Evolutionary conservation across 345 rosid genomes (phyloP).

Genomic region (Lepidium didymum): DNA sequence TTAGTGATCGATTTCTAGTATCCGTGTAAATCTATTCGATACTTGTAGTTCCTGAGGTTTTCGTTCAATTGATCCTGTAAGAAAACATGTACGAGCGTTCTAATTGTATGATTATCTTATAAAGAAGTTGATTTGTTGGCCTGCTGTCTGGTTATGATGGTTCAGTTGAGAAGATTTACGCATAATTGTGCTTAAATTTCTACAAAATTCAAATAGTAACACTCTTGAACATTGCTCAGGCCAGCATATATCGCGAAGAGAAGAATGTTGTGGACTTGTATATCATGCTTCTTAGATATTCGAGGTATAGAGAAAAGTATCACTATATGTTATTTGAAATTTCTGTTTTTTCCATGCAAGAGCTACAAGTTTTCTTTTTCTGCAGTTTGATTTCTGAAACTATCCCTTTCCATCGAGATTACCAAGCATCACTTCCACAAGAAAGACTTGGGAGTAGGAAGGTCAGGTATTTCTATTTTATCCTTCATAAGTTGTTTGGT

Average conservation of each 20-base stretch:
- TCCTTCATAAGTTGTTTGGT: conserved; percentile 9
- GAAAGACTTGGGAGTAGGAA: conserved; percentile 56
- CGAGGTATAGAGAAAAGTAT: conserved; percentile 43
- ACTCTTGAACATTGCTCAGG: conserved; percentile 38
- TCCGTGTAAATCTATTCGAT: conserved; percentile 2
- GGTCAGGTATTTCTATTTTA: conserved; percentile 39
- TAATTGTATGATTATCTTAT: neutral
- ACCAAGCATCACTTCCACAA: conserved; percentile 44
- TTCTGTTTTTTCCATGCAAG: neutral
- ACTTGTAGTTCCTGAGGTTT: neutral
- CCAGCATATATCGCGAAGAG: conserved; percentile 72
- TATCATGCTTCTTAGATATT: conserved; percentile 78
- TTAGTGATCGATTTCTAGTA: neutral
- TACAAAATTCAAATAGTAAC: neutral
- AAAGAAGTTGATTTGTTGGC: neutral
- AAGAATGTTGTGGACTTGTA: conserved; percentile 84
- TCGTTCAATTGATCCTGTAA: neutral
- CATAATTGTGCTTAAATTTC: neutral
- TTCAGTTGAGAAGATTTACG: neutral
- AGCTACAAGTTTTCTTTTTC: conserved; percentile 7
- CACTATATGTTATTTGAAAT: neutral
- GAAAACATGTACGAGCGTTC: neutral
- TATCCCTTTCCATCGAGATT: conserved; percentile 86
- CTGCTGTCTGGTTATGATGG: neutral
- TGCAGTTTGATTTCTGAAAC: conserved; percentile 92